These are phyloP conservation scores for Conticribra guillardii DNA, from an alignment of 108 stramenopile genomes.

Conservation along the genomic window DNA sequence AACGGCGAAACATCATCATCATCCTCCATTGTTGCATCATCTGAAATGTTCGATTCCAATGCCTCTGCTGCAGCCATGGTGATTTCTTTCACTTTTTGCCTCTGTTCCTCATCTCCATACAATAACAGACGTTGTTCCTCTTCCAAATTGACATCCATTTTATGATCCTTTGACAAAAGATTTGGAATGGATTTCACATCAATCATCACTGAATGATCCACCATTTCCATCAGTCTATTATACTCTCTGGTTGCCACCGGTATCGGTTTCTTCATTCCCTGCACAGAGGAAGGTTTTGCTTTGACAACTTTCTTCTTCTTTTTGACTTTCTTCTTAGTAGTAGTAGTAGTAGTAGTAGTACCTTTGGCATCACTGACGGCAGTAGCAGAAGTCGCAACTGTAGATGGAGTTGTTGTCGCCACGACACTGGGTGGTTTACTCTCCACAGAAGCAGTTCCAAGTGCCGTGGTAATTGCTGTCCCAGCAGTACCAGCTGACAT, in stretches of 20 bases:
- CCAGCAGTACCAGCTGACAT: not conserved
- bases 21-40: slow-evolving; percentile 18
- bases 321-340: slow-evolving; percentile 11
- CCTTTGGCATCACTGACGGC: slow-evolving; percentile 17
- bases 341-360: not conserved
- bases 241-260: slow-evolving; percentile 48
- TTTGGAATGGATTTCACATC: slow-evolving; percentile 63
- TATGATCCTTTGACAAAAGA: slow-evolving; percentile 51
- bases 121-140: slow-evolving; percentile 71
- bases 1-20: slow-evolving; percentile 39
- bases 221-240: slow-evolving; percentile 71
- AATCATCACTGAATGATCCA: slow-evolving; percentile 78
- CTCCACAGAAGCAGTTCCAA: slow-evolving; percentile 6
- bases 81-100: slow-evolving; percentile 23
- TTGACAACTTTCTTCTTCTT: slow-evolving; percentile 23
- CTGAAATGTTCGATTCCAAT: slow-evolving; percentile 10
- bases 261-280: slow-evolving; percentile 19
- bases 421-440: not conserved
- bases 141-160: slow-evolving; percentile 51
- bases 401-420: slow-evolving; percentile 4
- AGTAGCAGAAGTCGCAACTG: not conserved
- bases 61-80: slow-evolving; percentile 25
- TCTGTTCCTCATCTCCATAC: slow-evolving; percentile 50
- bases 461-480: not conserved
- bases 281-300: slow-evolving; percentile 15